Evolutionary conservation across 768 basidiomycete species (phyloP).

Genomic region (Tricholoma matsutake): DNA sequence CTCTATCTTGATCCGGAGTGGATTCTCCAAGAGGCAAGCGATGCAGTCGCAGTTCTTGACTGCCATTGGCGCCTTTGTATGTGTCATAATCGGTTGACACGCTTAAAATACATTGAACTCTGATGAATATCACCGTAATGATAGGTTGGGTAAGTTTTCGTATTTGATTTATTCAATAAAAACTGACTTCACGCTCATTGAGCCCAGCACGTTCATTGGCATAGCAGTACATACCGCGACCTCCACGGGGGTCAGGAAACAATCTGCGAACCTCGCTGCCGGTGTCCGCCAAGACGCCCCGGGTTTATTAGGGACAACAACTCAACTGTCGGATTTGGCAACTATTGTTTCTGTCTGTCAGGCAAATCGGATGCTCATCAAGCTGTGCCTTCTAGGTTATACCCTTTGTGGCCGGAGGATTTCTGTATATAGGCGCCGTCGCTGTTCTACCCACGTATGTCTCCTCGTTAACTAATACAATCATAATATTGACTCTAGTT

Average conservation of each 20-base stretch:
- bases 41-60: slow-evolving; percentile 94
- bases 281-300: slow-evolving; percentile 72
- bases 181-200: slow-evolving; percentile 16
- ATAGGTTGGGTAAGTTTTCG: slow-evolving; percentile 39
- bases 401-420: slow-evolving; percentile 87
- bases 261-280: slow-evolving; percentile 62
- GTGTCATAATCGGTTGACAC: slow-evolving; percentile 31
- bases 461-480: no score
- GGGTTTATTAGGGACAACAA: slow-evolving; percentile 83
- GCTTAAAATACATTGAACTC: slow-evolving; percentile 1
- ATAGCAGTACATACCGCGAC: slow-evolving; percentile 81
- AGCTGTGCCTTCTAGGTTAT: slow-evolving; percentile 56
- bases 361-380: slow-evolving; percentile 5
- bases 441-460: slow-evolving; percentile 88
- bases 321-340: slow-evolving; percentile 76
- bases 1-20: slow-evolving; percentile 86
- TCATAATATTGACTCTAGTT: neutral
- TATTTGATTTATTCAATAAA: slow-evolving; percentile 4
- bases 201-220: slow-evolving; percentile 76
- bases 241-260: slow-evolving; percentile 39
- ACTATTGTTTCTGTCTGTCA: slow-evolving; percentile 28
- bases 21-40: slow-evolving; percentile 87
- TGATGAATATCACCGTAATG: slow-evolving; percentile 12
- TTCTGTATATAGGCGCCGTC: slow-evolving; percentile 91
- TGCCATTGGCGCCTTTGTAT: slow-evolving; percentile 87